Conservation (phyloP, 2,329 filamentous ascomycete genomes). For the Meredithiella fracta region DNA sequence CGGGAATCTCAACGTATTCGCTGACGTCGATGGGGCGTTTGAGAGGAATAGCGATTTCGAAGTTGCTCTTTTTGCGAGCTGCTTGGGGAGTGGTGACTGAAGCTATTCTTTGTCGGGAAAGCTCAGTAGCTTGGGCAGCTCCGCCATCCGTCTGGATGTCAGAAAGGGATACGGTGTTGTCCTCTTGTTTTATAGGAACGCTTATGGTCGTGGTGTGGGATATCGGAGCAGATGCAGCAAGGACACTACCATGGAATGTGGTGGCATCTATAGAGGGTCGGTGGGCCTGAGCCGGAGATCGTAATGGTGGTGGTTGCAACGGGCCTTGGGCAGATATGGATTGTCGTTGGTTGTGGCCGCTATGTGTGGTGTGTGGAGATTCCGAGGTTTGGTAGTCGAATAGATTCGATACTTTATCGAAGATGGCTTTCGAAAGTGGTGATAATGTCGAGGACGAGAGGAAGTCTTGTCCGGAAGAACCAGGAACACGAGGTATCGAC, state of each 20-base stretch:
- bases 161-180: not conserved
- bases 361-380: not conserved
- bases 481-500: constrained; percentile 17
- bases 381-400: constrained; percentile 11
- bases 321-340: constrained; percentile 14
- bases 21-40: constrained; percentile 19
- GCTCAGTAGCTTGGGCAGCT: constrained; percentile 3
- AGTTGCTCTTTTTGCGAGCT: constrained; percentile 22
- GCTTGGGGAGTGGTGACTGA: constrained; percentile 13
- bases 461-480: constrained; percentile 6
- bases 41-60: constrained; percentile 33
- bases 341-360: constrained; percentile 5
- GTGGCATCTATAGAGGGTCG: not conserved
- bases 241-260: not conserved
- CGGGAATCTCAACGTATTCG: constrained; percentile 3
- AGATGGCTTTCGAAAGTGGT: constrained; percentile 30
- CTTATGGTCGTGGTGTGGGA: not conserved
- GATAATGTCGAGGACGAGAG: constrained; percentile 28
- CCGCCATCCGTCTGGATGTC: constrained; percentile 1
- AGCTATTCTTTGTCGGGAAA: constrained; percentile 9
- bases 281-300: constrained; percentile 7
- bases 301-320: constrained; percentile 14
- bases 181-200: not conserved
- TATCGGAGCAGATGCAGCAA: not conserved
- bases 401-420: constrained; percentile 22